Evolutionary conservation across 495 filamentous ascomycete genomes (phyloP).

Genomic region (Penicillium steckii): DNA sequence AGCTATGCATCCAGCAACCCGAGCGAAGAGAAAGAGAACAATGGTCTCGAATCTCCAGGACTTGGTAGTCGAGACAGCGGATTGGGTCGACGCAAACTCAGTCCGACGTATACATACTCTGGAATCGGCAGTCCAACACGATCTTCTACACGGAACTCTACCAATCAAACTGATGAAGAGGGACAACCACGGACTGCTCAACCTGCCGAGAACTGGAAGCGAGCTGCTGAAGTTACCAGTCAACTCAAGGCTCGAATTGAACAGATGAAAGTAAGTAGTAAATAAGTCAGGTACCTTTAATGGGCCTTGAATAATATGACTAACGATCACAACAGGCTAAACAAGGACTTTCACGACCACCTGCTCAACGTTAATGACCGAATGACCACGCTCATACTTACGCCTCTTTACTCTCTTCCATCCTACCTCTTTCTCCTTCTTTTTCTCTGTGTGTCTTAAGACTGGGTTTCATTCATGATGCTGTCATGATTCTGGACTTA

Average conservation of each 20-base stretch:
- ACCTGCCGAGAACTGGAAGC: conserved; percentile 91
- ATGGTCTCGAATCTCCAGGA: conserved; percentile 42
- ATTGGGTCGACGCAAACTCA: conserved; percentile 43
- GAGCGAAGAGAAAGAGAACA: conserved; percentile 82
- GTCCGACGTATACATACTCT: conserved; percentile 49
- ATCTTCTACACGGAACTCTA: conserved; percentile 35
- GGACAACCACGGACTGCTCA: conserved; percentile 38
- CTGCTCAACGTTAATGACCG: conserved; percentile 38
- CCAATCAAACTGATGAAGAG: conserved; percentile 38
- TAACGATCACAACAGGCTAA: conserved; percentile 28
- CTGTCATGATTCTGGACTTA: conserved; percentile 9
- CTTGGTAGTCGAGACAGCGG: conserved; percentile 32
- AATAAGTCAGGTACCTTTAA: not conserved
- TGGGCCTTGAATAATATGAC: not conserved
- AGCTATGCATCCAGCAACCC: conserved; percentile 68
- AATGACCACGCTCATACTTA: conserved; percentile 28
- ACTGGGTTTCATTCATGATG: conserved; percentile 14
- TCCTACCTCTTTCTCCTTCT: conserved; percentile 2
- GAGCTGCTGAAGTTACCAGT: conserved; percentile 98
- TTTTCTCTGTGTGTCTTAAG: conserved; percentile 16
- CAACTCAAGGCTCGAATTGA: conserved; percentile 96
- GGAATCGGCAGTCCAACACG: conserved; percentile 59
- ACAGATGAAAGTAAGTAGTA: conserved; percentile 67
- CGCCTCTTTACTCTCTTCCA: not conserved
- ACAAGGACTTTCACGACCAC: conserved; percentile 45